Evolutionary conservation across 148 eudicot genomes (phyloP).

Genomic region (Silene conica): DNA sequence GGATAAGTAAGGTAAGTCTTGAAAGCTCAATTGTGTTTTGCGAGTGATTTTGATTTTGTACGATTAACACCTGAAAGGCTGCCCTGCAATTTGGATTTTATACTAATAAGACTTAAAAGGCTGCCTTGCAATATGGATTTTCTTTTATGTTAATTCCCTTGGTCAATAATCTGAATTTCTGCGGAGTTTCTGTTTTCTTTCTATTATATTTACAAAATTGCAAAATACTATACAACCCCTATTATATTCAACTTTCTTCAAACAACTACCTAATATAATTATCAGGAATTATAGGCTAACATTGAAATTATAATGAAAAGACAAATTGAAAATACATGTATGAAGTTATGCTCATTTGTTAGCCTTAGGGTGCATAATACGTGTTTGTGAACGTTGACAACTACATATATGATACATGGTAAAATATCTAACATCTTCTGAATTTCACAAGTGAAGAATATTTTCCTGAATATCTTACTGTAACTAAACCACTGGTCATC

Average conservation of each 20-base stretch:
- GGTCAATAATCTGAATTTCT: background rate
- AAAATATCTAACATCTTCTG: background rate
- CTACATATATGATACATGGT: no score
- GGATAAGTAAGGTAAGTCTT: conserved; percentile 59
- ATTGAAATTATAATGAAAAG: no score
- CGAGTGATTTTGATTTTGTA: background rate
- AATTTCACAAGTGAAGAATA: background rate
- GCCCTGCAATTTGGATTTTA: background rate
- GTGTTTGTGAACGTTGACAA: no score
- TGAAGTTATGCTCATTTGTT: no score
- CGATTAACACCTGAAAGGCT: background rate
- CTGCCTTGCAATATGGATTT: background rate
- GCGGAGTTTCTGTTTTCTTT: background rate
- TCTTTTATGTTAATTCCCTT: background rate
- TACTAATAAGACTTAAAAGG: background rate
- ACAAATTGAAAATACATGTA: no score
- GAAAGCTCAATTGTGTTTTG: background rate
- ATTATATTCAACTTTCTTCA: background rate
- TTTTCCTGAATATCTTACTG: no score
- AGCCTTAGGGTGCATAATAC: no score
- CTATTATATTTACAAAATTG: background rate
- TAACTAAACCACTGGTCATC: background rate
- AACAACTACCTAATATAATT: no score
- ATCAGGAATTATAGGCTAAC: no score
- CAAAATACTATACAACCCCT: background rate